A percentile compares a stretch with the other conserved stretches of the same genome.
phyloP scores from a whole-genome alignment of 306 rosid species.

The Astragalus membranaceus region DNA sequence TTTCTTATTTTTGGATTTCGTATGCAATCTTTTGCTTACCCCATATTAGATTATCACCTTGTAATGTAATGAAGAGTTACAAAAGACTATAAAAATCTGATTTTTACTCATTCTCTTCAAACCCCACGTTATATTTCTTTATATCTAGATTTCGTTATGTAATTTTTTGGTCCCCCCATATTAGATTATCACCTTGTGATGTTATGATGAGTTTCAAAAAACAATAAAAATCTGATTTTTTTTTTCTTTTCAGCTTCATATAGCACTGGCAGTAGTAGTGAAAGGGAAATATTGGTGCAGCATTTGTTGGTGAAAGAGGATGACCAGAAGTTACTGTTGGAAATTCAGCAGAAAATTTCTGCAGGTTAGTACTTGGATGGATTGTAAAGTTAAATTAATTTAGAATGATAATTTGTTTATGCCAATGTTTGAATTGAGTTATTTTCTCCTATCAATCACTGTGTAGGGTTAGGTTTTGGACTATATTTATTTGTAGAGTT shows the following conservation, averaged over 20 bases:
- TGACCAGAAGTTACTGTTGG: slow-evolving; percentile 61
- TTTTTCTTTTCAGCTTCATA: slow-evolving; percentile 47
- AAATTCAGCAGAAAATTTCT: slow-evolving; percentile 60
- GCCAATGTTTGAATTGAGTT: background rate
- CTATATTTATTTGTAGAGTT: background rate
- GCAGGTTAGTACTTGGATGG: slow-evolving; percentile 37
- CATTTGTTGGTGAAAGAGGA: slow-evolving; percentile 84
- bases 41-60: background rate
- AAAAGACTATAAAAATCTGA: background rate
- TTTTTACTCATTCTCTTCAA: background rate
- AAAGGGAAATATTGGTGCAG: slow-evolving; percentile 77
- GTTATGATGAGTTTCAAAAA: background rate
- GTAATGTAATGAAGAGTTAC: background rate
- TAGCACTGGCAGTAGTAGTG: slow-evolving; percentile 39
- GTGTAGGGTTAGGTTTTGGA: background rate
- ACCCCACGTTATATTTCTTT: background rate
- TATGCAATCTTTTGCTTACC: background rate
- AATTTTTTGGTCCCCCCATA: background rate
- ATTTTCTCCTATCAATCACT: background rate
- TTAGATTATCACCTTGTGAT: background rate
- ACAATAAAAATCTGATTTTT: background rate
- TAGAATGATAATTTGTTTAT: background rate
- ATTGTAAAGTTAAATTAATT: background rate
- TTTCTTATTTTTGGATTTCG: background rate
- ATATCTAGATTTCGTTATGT: background rate